Base-by-base conservation (phyloP, 2,329 filamentous ascomycete species). In the Lecanicillium sp. region DNA sequence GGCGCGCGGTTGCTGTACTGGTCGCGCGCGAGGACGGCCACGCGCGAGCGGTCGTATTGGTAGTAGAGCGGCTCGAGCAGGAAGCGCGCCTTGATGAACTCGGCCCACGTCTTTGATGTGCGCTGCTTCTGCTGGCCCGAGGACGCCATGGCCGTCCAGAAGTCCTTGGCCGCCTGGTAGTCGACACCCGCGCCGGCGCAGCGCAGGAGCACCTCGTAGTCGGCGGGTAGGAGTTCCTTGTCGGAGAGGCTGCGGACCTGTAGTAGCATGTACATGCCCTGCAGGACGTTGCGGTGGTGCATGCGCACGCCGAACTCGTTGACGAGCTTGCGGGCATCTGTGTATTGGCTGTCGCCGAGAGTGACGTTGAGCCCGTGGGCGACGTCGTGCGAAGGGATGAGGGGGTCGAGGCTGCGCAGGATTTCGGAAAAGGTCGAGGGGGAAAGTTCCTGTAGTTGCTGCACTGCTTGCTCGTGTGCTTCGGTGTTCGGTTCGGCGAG, bases 401-500 rank as follows among this genome's bases (percentile, higher is more conserved):
- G 50, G 0, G 83, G 81, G 41, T 84, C 77, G 8, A 88, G 57
- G 5, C 69, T 65, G 25, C 71, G 69, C 20, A 89, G 55, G 9
- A 84, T 70, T 45, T 83, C 77, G 2, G 77, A 75, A 50, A 87
- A 79, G 1, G 70, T 70, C 2, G 69, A 62, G 2, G 66, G 56
- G 1, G 80, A 68, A 17, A 87, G 52, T 1, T 44, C 36, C 12
- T 46, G 46, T 5, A 68, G 46, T 32, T 62, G 53, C 6, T 55
- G 44, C 7, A 58, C 49, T 13, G 59, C 50, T 5, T 47, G 45
- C 2, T 48, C 33, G n/a, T 52, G 38, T 3, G 41, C 20, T 22
- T 57, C 47, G 4, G 29, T 33, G 14, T 46, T 30, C 9, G 37
- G 3, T 14, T 54, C 40, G 15, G 32, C 37, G 11, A 62, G 41